Evolutionary conservation across 2,329 filamentous ascomycete species (phyloP), one percentile per base, ranked within the genome.

Genomic region (Neonectria magnoliae): DNA sequence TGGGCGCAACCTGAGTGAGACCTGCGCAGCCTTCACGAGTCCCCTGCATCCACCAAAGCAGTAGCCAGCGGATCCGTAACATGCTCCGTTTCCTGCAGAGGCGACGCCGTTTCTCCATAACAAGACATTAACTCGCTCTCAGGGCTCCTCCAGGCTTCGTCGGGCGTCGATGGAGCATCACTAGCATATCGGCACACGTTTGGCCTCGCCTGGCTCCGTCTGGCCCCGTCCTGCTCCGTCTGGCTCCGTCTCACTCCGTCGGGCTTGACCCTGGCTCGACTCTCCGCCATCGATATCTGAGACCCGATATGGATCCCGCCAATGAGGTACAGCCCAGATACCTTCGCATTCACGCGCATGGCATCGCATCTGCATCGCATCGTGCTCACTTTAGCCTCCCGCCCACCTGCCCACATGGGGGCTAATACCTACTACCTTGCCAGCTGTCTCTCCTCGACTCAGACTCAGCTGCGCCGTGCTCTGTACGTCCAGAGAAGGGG

Each of bases 261-360:
- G 13, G 42, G n/a, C 42, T 22, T 59, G 31, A 53, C 16, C 52
- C 57, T 63, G 61, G 62, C 58, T 56, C 48, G 62, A 66, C 59
- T 60, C 54, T 25, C 20, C 51, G 54, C 54, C 51, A 25, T 61
- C 68, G 60, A 66, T 65, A 70, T 62, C 66, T 68, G 68, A 67
- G 57, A 69, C 67, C 53, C 59, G 62, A 66, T 61, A 70, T 69
- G 64, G 64, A 65, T 62, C 54, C 67, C 38, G 42, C 62, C 55
- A 58, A 63, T 69, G 58, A 65, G 62, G 33, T 64, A 66, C 54
- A 48, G 55, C 38, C 50, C 56, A 67, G 61, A 64, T 71, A 67
- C 65, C 64, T 71, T 73, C 62, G 50, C 56, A 56, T 68, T 66
- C 45, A 62, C 57, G 61, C 62, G 56, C 62, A 64, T 59, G 33